These are phyloP conservation scores for Malassezia sp. DNA, from an alignment of 1,284 basidiomycete species.

Conservation along the genomic window DNA sequence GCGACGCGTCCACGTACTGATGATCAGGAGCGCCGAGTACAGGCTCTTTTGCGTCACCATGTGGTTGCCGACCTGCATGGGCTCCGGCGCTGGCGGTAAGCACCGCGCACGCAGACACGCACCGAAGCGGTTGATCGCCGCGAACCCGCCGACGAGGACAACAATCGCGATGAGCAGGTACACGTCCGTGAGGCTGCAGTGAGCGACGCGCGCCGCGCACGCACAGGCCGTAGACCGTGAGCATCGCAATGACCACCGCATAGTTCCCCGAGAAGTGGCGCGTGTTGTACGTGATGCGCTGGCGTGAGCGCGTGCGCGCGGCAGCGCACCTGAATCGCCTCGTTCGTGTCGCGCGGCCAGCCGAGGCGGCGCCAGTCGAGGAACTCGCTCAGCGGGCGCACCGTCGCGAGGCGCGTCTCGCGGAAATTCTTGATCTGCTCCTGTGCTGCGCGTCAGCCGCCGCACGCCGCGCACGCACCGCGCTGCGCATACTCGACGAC, in stretches of 20 bases:
- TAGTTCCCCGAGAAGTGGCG: slow-evolving; percentile 57
- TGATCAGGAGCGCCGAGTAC: slow-evolving; percentile 52
- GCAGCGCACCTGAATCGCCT: slow-evolving; percentile 48
- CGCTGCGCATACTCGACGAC: slow-evolving; percentile 15
- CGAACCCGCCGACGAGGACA: slow-evolving; percentile 84
- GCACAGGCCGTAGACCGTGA: slow-evolving; percentile 81
- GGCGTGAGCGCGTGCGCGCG: background rate
- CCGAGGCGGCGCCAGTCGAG: slow-evolving; percentile 83
- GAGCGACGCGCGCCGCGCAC: slow-evolving; percentile 43
- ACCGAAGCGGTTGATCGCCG: slow-evolving; percentile 81
- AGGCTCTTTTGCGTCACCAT: slow-evolving; percentile 63
- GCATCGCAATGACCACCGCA: slow-evolving; percentile 63
- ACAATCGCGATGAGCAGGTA: slow-evolving; percentile 68
- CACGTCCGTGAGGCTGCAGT: slow-evolving; percentile 57
- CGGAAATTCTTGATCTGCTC: slow-evolving; percentile 30
- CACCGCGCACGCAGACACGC: slow-evolving; percentile 44
- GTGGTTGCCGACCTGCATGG: slow-evolving; percentile 60
- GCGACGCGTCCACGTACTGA: slow-evolving; percentile 29
- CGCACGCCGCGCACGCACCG: background rate
- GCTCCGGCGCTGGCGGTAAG: slow-evolving; percentile 30
- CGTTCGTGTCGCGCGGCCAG: slow-evolving; percentile 56
- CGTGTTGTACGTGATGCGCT: slow-evolving; percentile 83
- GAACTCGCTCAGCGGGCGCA: slow-evolving; percentile 57
- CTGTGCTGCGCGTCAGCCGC: slow-evolving; percentile 12
- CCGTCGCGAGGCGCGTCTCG: slow-evolving; percentile 71